Percentiles rank a stretch among this genome's conserved stretches.
phyloP scores from a whole-genome alignment of 768 basidiomycete genomes.

The Myochromella boudieri region DNA sequence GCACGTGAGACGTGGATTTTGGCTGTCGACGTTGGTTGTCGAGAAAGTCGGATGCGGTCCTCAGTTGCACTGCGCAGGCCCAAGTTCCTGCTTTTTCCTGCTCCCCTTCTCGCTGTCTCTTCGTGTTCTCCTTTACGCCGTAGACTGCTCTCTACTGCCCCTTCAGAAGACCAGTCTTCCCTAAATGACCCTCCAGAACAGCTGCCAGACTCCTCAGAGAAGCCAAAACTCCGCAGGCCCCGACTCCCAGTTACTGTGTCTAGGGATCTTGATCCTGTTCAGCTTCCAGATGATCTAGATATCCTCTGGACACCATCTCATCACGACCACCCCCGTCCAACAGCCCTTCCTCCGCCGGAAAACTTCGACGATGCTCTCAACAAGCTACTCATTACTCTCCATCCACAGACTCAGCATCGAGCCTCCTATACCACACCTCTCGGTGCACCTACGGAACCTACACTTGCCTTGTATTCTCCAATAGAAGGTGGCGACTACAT shows the following conservation, averaged over 20 bases:
- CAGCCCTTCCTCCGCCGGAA: slow-evolving; percentile 65
- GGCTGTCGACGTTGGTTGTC: neutral
- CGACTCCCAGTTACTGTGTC: slow-evolving; percentile 27
- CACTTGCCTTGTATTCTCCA: slow-evolving; percentile 84
- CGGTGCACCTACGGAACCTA: slow-evolving; percentile 69
- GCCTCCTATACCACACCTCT: slow-evolving; percentile 57
- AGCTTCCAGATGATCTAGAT: slow-evolving; percentile 55
- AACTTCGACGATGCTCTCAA: slow-evolving; percentile 76
- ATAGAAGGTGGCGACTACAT: slow-evolving; percentile 84
- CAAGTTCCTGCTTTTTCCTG: slow-evolving; percentile 32
- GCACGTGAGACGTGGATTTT: slow-evolving; percentile 11
- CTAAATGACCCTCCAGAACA: slow-evolving; percentile 15
- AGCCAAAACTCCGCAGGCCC: slow-evolving; percentile 39
- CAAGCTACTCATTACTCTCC: slow-evolving; percentile 73
- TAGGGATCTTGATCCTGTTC: slow-evolving; percentile 42
- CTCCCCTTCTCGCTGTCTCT: slow-evolving; percentile 10
- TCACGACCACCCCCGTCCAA: slow-evolving; percentile 31
- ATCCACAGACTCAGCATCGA: slow-evolving; percentile 79
- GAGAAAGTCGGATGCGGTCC: slow-evolving; percentile 33
- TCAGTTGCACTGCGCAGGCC: slow-evolving; percentile 37
- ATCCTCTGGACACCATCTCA: slow-evolving; percentile 66
- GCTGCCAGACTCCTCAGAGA: slow-evolving; percentile 41
- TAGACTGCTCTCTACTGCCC: slow-evolving; percentile 11
- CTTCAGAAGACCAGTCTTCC: slow-evolving; percentile 14
- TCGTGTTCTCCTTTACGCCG: slow-evolving; percentile 1